Conservation (phyloP, 2,329 filamentous ascomycete species). For the Fusarium sp. region DNA sequence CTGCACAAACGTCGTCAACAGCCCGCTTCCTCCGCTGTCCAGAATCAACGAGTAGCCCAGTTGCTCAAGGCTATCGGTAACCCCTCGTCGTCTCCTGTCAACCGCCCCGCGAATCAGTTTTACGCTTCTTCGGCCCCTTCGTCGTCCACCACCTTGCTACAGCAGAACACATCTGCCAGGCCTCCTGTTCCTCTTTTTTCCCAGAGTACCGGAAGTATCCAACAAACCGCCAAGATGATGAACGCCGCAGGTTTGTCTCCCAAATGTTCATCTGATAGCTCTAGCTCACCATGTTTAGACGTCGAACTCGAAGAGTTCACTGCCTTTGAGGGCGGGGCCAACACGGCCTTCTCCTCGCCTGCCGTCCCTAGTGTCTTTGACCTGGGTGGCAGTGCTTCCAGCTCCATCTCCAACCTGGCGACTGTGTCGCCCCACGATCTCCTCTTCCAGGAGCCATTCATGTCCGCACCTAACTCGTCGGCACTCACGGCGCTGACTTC, state of each 20-base stretch:
- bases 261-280: neutral
- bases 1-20: slow-evolving; percentile 57
- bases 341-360: slow-evolving; percentile 63
- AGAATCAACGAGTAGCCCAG: slow-evolving; percentile 67
- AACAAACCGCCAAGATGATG: slow-evolving; percentile 56
- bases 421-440: slow-evolving; percentile 89
- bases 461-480: slow-evolving; percentile 81
- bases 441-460: slow-evolving; percentile 70
- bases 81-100: slow-evolving; percentile 61
- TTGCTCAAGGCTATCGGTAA: slow-evolving; percentile 66
- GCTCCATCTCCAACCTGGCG: slow-evolving; percentile 63
- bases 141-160: slow-evolving; percentile 65
- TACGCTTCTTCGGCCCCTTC: slow-evolving; percentile 72
- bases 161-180: slow-evolving; percentile 61
- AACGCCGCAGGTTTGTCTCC: slow-evolving; percentile 52
- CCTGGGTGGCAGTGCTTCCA: slow-evolving; percentile 56
- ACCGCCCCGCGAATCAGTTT: slow-evolving; percentile 66
- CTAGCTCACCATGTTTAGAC: slow-evolving; percentile 56
- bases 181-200: slow-evolving; percentile 77
- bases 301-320: slow-evolving; percentile 66
- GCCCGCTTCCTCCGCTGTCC: slow-evolving; percentile 51
- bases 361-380: slow-evolving; percentile 61
- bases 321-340: slow-evolving; percentile 61
- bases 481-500: slow-evolving; percentile 86
- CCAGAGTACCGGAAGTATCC: slow-evolving; percentile 63